A percentile compares a stretch with the other conserved stretches of the same genome.
These are phyloP conservation scores for Clathrus columnatus DNA, from an alignment of 768 basidiomycete genomes.

Conservation along the genomic window DNA sequence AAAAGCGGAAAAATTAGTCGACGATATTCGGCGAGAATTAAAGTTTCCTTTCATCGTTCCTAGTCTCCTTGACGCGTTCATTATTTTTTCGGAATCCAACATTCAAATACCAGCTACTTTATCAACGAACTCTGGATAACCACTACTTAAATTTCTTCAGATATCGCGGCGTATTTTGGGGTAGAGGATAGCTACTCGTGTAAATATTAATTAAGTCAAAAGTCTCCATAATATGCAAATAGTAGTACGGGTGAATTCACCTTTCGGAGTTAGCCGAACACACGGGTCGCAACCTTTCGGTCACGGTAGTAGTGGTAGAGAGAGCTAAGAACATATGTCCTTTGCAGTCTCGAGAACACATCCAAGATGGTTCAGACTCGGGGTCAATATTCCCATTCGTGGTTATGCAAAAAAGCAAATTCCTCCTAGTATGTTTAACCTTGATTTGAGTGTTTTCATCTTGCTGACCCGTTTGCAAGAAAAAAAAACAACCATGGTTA, in stretches of 20 bases:
- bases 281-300: constrained; percentile 9
- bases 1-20: not conserved
- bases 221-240: no score
- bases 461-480: not conserved
- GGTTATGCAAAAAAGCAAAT: not conserved
- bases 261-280: constrained; percentile 10
- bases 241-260: no score
- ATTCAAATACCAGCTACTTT: not conserved
- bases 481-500: not conserved
- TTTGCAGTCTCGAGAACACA: not conserved
- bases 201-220: no score
- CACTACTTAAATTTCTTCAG: no score
- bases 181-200: no score
- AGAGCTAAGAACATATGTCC: not conserved
- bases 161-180: no score
- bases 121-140: not conserved
- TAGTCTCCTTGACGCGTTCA: constrained; percentile 6
- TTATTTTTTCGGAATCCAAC: not conserved
- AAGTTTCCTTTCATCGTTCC: constrained; percentile 2
- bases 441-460: not conserved
- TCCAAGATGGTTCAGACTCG: not conserved
- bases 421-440: not conserved
- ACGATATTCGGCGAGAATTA: not conserved
- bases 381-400: not conserved
- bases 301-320: constrained; percentile 10